These are phyloP conservation scores for Calamus simplicifolius DNA, from an alignment of 176 grass and related monocot species.

Conservation along the genomic window DNA sequence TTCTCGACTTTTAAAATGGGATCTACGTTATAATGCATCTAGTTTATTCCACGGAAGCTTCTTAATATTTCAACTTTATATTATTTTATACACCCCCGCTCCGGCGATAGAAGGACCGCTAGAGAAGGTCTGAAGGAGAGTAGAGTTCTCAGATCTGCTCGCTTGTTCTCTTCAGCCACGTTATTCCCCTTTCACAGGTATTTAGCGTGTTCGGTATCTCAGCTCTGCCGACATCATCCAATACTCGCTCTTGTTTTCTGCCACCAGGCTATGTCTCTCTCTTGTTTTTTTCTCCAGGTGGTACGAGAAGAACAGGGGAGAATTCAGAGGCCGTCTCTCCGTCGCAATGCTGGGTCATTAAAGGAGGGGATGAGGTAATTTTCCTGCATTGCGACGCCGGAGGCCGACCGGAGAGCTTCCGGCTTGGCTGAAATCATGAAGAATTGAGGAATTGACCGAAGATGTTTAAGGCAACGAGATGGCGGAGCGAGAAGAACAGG, in stretches of 20 bases:
- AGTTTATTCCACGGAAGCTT: constrained; percentile 28
- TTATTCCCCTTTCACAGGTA: constrained; percentile 5
- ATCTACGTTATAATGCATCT: constrained; percentile 2
- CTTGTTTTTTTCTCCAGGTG: neutral
- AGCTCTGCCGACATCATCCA: neutral
- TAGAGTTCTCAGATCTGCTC: constrained; percentile 25
- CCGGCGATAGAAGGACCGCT: constrained; percentile 1
- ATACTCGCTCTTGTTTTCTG: constrained; percentile 1
- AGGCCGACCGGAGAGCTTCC: neutral
- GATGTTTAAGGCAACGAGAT: constrained; percentile 83
- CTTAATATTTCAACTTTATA: constrained; percentile 22
- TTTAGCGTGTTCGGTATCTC: no score
- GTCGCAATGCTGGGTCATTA: constrained; percentile 11
- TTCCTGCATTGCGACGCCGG: constrained; percentile 24
- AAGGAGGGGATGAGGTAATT: constrained; percentile 1
- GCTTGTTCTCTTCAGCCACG: constrained; percentile 5
- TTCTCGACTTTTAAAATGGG: neutral
- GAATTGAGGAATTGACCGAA: constrained; percentile 15
- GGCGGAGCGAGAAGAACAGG: constrained; percentile 75
- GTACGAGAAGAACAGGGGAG: neutral
- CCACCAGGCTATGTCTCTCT: neutral
- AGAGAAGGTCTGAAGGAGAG: neutral
- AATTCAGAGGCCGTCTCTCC: no score
- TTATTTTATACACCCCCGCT: constrained; percentile 27
- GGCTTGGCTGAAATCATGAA: neutral